A percentile compares a stretch with the other conserved stretches of the same genome.
These are phyloP conservation scores for Periconia macrospinosa DNA, from an alignment of 2,329 filamentous ascomycete genomes.

Conservation along the genomic window DNA sequence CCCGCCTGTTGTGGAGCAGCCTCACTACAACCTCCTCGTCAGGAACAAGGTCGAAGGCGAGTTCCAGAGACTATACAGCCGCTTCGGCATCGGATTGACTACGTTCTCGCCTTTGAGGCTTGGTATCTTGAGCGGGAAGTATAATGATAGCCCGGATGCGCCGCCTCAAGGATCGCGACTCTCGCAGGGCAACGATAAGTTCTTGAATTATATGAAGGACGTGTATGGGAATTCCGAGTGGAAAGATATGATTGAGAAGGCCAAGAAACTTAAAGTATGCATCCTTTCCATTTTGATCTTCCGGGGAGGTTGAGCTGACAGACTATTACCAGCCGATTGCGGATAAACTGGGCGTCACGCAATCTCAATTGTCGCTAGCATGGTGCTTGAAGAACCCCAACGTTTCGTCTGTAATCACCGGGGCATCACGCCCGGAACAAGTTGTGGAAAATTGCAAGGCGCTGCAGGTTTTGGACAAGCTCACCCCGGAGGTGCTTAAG, in stretches of 20 bases:
- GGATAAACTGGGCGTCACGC: slow-evolving; percentile 63
- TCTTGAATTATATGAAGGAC: slow-evolving; percentile 51
- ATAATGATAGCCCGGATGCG: slow-evolving; percentile 57
- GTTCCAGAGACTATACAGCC: slow-evolving; percentile 57
- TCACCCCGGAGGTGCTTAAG: slow-evolving; percentile 50
- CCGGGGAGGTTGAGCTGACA: slow-evolving; percentile 1
- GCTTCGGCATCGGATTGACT: slow-evolving; percentile 59
- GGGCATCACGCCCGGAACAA: slow-evolving; percentile 32
- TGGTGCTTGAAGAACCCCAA: slow-evolving; percentile 42
- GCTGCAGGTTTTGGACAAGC: slow-evolving; percentile 47
- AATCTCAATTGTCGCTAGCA: slow-evolving; percentile 42
- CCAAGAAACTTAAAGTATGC: slow-evolving; percentile 47
- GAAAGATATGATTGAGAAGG: slow-evolving; percentile 60
- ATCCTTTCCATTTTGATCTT: not conserved
- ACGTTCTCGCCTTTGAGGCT: slow-evolving; percentile 60
- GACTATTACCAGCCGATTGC: slow-evolving; percentile 52
- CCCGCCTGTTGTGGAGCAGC: slow-evolving; percentile 55
- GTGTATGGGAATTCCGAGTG: slow-evolving; percentile 54
- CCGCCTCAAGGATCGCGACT: slow-evolving; percentile 62
- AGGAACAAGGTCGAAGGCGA: slow-evolving; percentile 62
- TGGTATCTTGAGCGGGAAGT: slow-evolving; percentile 63
- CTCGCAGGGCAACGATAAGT: slow-evolving; percentile 60
- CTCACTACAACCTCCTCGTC: slow-evolving; percentile 62
- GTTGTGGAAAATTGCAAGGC: slow-evolving; percentile 44
- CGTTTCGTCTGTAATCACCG: slow-evolving; percentile 34